Evolutionary conservation across 495 filamentous ascomycete genomes (phyloP).

Genomic region (Durotheca rogersii): DNA sequence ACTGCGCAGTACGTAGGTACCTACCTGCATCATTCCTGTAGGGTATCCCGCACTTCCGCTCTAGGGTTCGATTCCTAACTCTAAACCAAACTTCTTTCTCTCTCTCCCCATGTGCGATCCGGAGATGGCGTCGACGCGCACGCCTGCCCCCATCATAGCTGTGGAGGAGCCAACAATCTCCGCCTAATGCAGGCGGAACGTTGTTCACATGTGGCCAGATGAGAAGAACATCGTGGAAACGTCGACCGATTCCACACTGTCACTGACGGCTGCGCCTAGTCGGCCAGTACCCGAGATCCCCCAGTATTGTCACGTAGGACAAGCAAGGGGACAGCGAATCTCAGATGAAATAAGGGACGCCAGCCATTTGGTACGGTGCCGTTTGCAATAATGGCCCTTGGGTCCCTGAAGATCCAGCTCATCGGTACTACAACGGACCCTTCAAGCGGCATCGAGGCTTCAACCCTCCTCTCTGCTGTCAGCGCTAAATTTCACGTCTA

Average conservation of each 20-base stretch:
- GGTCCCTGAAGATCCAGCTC: conserved; percentile 32
- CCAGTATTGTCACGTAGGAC: conserved; percentile 36
- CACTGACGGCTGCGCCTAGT: conserved; percentile 22
- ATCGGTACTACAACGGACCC: conserved; percentile 32
- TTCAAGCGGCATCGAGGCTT: conserved; percentile 25
- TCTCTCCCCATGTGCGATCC: conserved; percentile 1
- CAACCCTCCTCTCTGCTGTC: conserved; percentile 14
- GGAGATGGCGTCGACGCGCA: conserved; percentile 13
- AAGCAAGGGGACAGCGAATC: conserved; percentile 21
- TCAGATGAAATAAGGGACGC: conserved; percentile 10
- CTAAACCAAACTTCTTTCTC: neutral
- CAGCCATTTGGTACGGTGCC: conserved; percentile 28
- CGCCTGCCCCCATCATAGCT: conserved; percentile 15
- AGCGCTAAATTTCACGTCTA: conserved; percentile 17
- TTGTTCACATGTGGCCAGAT: conserved; percentile 5
- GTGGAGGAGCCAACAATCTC: conserved; percentile 6
- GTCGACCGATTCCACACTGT: conserved; percentile 14
- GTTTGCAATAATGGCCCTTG: conserved; percentile 32
- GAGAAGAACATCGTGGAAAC: conserved; percentile 11
- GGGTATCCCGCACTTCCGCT: neutral
- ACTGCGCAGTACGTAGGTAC: too few relatives aligned
- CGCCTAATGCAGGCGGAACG: conserved; percentile 11
- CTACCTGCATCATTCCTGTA: too few relatives aligned
- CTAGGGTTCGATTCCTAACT: neutral
- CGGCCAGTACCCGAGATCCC: conserved; percentile 30